phyloP scores from a whole-genome alignment of 768 basidiomycete species.

The Boletus tomentosulus region DNA sequence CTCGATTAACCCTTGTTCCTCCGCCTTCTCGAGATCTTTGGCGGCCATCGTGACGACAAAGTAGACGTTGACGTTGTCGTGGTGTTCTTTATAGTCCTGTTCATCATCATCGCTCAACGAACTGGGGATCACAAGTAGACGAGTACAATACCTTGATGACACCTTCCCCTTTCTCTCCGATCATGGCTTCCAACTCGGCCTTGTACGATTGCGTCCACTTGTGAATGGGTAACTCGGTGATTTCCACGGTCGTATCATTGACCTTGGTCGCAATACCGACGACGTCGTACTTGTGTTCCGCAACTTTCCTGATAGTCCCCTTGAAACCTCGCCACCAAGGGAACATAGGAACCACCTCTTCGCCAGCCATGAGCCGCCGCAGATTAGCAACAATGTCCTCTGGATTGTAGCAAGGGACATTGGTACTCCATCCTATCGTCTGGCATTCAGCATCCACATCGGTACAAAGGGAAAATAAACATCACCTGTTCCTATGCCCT shows the following conservation, averaged over 20 bases:
- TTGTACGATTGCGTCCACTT: slow-evolving; percentile 95
- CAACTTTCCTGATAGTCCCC: slow-evolving; percentile 75
- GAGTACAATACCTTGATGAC: slow-evolving; percentile 61
- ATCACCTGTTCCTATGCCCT: slow-evolving; percentile 95
- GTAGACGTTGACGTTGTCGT: slow-evolving; percentile 88
- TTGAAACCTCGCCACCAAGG: slow-evolving; percentile 99
- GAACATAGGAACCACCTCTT: slow-evolving; percentile 79
- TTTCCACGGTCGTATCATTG: slow-evolving; percentile 86
- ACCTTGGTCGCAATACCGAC: slow-evolving; percentile 69
- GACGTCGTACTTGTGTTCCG: slow-evolving; percentile 85
- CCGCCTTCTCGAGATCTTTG: slow-evolving; percentile 81
- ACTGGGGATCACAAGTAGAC: background rate
- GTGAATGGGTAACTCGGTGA: slow-evolving; percentile 93
- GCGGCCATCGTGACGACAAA: slow-evolving; percentile 79
- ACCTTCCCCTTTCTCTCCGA: slow-evolving; percentile 79
- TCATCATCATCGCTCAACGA: background rate
- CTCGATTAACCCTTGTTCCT: slow-evolving; percentile 83
- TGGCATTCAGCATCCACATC: background rate
- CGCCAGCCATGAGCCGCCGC: slow-evolving; percentile 77
- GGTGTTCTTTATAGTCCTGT: slow-evolving; percentile 97
- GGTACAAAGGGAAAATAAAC: background rate
- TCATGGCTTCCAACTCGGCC: slow-evolving; percentile 85
- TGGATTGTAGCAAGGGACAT: slow-evolving; percentile 89
- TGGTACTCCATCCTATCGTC: slow-evolving; percentile 86
- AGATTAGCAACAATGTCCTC: slow-evolving; percentile 85